phyloP scores from a whole-genome alignment of 352 stramenopile species.

The Elongisporangium undulatum region DNA sequence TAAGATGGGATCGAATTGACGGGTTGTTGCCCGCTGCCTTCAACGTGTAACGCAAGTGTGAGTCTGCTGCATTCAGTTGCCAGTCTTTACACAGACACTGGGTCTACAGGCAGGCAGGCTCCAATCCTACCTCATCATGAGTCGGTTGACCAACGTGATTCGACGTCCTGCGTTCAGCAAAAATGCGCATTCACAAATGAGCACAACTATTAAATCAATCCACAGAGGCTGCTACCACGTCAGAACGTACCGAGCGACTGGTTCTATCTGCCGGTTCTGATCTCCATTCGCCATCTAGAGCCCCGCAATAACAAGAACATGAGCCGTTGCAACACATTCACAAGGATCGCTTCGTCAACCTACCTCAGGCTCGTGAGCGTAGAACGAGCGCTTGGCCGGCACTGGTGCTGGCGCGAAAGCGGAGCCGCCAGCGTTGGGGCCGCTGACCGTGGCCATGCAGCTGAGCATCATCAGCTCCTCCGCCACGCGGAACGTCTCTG shows the following conservation, averaged over 20 bases:
- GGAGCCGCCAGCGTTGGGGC: background rate
- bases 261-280: background rate
- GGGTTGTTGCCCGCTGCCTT: background rate
- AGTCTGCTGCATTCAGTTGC: too few species aligned
- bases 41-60: background rate
- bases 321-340: background rate
- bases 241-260: background rate
- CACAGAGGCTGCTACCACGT: background rate
- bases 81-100: too few species aligned
- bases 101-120: background rate
- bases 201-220: background rate
- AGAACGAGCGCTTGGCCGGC: background rate
- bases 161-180: background rate
- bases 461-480: conserved; percentile 79
- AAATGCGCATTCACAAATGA: background rate
- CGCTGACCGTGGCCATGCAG: conserved; percentile 10
- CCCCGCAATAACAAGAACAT: background rate
- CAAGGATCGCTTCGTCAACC: background rate
- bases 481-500: conserved; percentile 70
- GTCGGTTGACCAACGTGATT: background rate
- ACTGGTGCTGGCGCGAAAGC: background rate
- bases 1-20: background rate
- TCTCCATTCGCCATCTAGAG: background rate
- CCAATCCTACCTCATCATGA: background rate
- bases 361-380: background rate